Percentiles rank a stretch among this genome's conserved stretches.
Evolutionary conservation across 768 basidiomycete species (phyloP).

Genomic region (Pisolithus microcarpus): DNA sequence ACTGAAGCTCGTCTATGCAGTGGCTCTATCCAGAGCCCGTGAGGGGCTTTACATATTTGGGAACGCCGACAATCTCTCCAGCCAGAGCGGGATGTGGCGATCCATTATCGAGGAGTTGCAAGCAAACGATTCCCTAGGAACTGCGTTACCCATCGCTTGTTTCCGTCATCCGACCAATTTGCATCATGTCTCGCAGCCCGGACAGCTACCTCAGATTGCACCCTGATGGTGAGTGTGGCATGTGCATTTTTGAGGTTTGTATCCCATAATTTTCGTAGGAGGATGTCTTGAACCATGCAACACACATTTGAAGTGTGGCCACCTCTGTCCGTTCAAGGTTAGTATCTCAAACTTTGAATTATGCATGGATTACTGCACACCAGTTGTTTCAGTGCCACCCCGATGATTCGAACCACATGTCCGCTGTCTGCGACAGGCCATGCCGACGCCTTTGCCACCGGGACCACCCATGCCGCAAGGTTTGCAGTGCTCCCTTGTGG

Average conservation of each 20-base stretch:
- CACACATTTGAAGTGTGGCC: slow-evolving; percentile 50
- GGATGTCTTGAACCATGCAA: slow-evolving; percentile 58
- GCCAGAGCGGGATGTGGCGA: slow-evolving; percentile 51
- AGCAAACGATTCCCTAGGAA: slow-evolving; percentile 37
- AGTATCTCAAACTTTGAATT: neutral
- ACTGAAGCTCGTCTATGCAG: slow-evolving; percentile 21
- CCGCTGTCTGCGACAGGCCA: slow-evolving; percentile 38
- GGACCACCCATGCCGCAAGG: slow-evolving; percentile 50
- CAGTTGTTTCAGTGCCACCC: slow-evolving; percentile 46
- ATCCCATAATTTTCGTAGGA: slow-evolving; percentile 29
- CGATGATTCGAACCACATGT: slow-evolving; percentile 48
- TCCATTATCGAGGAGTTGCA: slow-evolving; percentile 53
- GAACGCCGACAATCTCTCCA: slow-evolving; percentile 48
- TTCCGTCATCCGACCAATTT: slow-evolving; percentile 43
- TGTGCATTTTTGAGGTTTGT: neutral
- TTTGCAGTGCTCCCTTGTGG: slow-evolving; percentile 50
- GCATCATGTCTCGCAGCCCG: slow-evolving; percentile 42
- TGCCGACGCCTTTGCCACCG: slow-evolving; percentile 49
- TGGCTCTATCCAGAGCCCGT: slow-evolving; percentile 67
- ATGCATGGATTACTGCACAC: neutral
- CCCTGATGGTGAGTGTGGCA: slow-evolving; percentile 44
- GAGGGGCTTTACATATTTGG: slow-evolving; percentile 72
- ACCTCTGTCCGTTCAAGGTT: slow-evolving; percentile 58
- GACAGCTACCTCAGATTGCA: slow-evolving; percentile 40
- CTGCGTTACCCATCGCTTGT: slow-evolving; percentile 51